phyloP scores from a whole-genome alignment of 2,329 filamentous ascomycete genomes.

The Colletotrichum graminicola region DNA sequence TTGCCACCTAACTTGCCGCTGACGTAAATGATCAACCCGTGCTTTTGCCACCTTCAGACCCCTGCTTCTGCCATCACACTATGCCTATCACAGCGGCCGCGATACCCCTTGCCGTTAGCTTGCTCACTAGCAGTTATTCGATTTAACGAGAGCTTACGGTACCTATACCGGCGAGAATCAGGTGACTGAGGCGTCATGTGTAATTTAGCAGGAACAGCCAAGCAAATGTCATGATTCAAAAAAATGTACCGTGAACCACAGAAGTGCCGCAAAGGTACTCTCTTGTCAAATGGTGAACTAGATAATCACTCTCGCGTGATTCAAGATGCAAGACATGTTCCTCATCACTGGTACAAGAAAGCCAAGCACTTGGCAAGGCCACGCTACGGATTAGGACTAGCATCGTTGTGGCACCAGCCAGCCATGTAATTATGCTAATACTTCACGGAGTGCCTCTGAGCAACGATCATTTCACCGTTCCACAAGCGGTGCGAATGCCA shows the following conservation, averaged over 20 bases:
- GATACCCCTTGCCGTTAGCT: too few species aligned
- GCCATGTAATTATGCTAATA: not conserved
- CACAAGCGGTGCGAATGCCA: slow-evolving; percentile 27
- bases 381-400: not conserved
- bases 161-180: too few species aligned
- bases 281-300: not conserved
- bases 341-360: too few species aligned
- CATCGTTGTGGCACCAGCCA: not conserved
- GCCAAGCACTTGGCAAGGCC: not conserved
- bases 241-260: not conserved
- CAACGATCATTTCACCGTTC: not conserved
- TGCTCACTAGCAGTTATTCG: too few species aligned
- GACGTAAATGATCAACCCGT: too few species aligned
- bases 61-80: too few species aligned
- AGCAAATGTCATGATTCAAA: not conserved
- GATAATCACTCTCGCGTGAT: not conserved
- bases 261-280: too few species aligned
- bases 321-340: not conserved
- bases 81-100: too few species aligned
- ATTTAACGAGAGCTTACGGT: too few species aligned
- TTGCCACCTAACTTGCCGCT: too few species aligned
- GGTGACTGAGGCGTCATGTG: not conserved
- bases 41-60: too few species aligned
- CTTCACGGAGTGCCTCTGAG: not conserved
- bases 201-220: not conserved